Base-by-base conservation (phyloP, 345 rosid species). In the Leavenworthia alabamica region DNA sequence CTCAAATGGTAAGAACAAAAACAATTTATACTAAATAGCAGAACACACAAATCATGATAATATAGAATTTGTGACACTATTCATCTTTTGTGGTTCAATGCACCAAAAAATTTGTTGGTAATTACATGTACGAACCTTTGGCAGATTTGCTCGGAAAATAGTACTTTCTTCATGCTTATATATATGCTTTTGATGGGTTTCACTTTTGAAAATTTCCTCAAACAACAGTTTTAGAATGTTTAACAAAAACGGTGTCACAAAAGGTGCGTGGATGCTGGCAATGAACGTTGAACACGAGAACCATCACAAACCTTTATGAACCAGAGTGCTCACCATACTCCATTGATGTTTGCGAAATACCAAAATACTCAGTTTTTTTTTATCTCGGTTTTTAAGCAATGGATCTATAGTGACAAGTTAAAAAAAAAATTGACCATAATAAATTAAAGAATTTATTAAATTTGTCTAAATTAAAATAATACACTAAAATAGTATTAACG, bases 231-330 rank as follows among this genome's bases (percentile, higher is more conserved):
- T 91, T 64, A 83, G 98, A 75, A 88, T 91, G 98, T 91, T 88
- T 64, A 91, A 85, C 79, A 88, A 90, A 67, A 96, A 90, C 75
- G 97, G 88, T 67, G 96, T 88, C 24, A 90, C 94, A 16, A 88
- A 88, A 32, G 95, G 98, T 64, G 80, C 92, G 14, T 88, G 98
- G 97, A 91, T 91, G 95, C 88, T 91, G 14, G 90, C 95, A 71
- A 88, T 91, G 96, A 86, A 91, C 77, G 97, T 90, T 53, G 70
- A 84, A 52, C 96, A 90, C 19, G 97, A 90, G 81, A 73, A 90
- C 47, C 77, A 75, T 60, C 77, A 72, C 64, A 75, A n/a, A 63
- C 49, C 79, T 88, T 19, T 88, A 91, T 64, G 69, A 68, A 73
- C 70, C 85, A 47, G 88, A 82, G 15, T 91, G 98, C 70, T 77